Evolutionary conservation across 805 yeast genomes (phyloP).

Genomic region (Kazachstania taianensis): DNA sequence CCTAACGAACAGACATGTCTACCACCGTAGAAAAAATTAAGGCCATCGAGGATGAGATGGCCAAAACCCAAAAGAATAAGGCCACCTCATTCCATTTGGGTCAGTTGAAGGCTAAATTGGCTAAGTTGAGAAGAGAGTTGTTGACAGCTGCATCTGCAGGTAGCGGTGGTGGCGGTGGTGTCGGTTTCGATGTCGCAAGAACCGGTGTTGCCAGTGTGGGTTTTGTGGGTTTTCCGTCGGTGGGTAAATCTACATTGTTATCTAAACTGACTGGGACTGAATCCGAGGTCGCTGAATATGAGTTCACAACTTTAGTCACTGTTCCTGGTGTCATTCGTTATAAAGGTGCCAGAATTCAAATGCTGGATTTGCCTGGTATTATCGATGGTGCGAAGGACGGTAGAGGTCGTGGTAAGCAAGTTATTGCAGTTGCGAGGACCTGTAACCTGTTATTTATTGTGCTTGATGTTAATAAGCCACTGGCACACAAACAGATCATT

Average conservation of each 20-base stretch:
- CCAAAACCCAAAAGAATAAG: conserved; percentile 94
- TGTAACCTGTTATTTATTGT: conserved; percentile 90
- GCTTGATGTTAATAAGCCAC: conserved; percentile 90
- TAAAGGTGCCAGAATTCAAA: conserved; percentile 95
- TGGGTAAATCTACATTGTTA: conserved; percentile 71
- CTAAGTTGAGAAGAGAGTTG: conserved; percentile 87
- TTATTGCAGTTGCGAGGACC: conserved; percentile 97
- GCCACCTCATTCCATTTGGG: conserved; percentile 97
- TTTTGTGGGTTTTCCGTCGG: conserved; percentile 97
- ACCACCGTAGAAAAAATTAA: conserved; percentile 67
- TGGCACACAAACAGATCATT: conserved; percentile 86
- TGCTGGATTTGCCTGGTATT: conserved; percentile 86
- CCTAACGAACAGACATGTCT: conserved; percentile 34
- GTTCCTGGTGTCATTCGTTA: conserved; percentile 95
- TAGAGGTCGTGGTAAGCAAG: conserved; percentile 90
- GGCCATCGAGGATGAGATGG: conserved; percentile 95
- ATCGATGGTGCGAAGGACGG: conserved; percentile 90
- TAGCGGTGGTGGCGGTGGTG: conserved; percentile 86
- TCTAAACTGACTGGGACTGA: conserved; percentile 90
- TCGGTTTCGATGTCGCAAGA: conserved; percentile 96
- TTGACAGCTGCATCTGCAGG: conserved; percentile 58
- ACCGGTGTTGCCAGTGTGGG: conserved; percentile 98
- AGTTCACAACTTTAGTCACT: conserved; percentile 93
- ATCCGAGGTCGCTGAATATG: conserved; percentile 96
- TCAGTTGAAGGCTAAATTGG: conserved; percentile 91